These are phyloP conservation scores for Solanum lycopersicoides DNA, from an alignment of 257 asterid species.

Conservation along the genomic window DNA sequence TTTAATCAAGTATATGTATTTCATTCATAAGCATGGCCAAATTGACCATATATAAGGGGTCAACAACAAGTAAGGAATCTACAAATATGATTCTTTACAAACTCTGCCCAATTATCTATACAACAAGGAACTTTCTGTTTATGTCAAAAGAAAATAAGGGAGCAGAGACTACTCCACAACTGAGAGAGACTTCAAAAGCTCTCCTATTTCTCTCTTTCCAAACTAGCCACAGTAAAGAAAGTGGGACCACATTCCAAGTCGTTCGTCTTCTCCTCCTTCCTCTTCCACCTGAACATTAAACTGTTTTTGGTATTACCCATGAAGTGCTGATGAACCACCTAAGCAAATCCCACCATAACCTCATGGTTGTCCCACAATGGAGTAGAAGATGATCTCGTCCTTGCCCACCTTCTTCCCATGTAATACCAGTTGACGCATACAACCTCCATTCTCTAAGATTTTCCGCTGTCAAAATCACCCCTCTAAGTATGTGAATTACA, in stretches of 20 bases:
- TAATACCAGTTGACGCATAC: background rate
- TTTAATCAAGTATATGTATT: background rate
- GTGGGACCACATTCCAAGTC: background rate
- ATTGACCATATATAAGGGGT: background rate
- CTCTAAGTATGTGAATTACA: background rate
- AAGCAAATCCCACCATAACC: background rate
- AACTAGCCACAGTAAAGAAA: background rate
- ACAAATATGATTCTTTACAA: background rate
- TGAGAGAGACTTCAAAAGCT: background rate
- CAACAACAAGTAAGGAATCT: background rate
- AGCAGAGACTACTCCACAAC: background rate
- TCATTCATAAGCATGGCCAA: background rate
- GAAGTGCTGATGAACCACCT: background rate
- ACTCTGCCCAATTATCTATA: background rate
- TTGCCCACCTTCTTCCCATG: background rate
- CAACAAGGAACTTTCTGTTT: background rate
- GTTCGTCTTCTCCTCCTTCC: background rate
- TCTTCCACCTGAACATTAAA: background rate
- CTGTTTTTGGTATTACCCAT: background rate
- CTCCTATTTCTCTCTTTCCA: background rate
- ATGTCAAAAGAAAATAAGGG: background rate
- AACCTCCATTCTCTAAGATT: background rate
- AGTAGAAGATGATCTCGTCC: background rate
- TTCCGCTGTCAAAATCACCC: background rate
- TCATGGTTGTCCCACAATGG: background rate